Base-by-base conservation (phyloP, 345 rosid species). In the Firmiana major region DNA sequence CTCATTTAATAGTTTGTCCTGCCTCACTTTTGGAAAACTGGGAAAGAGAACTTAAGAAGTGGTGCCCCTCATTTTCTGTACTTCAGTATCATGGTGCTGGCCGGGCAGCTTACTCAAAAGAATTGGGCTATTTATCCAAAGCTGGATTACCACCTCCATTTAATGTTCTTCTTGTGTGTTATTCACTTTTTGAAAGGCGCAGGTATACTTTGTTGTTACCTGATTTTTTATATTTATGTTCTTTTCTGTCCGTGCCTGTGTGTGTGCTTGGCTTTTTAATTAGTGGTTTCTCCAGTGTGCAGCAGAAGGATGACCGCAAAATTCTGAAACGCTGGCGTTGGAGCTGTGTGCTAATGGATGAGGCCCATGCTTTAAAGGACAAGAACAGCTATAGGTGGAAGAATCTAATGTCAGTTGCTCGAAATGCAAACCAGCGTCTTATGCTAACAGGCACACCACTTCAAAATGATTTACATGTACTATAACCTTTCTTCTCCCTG, bases 341-440 rank as follows among this genome's bases (percentile, higher is more conserved):
- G 99, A 94, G 97, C 85, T 94, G 99, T 80, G 93, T 94, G 62
- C 85, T 94, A 79, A 97, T 97, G 99, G 99, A 94, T 80, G 99
- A 97, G 84, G 99, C 98, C 21, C 98, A 97, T 90, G 97, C 98
- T 78, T 84, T 92, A 78, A 97, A 97, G 89, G 99, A 97, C 81
- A 92, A 88, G 88, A 92, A 85, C 81, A 94, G 97, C 86, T 97
- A 90, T 81, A 86, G 98, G 90, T 92, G 99, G 97, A 96, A 92
- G 83, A 96, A 96, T 60, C 79, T 94, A 67, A 94, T 90, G 98
- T 92, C 95, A 74, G 91, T 90, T 75, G 94, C 99, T 74, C 84
- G 91, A 83, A 90, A 90, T 67, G 98, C 98, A 48, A 96, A 96
- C 82, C 99, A 96, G 81, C 99, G 98, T 43, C 88, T 96, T 71